These are phyloP conservation scores for Tolypocladium tropicale DNA, from an alignment of 2,329 filamentous ascomycete species.

Conservation along the genomic window DNA sequence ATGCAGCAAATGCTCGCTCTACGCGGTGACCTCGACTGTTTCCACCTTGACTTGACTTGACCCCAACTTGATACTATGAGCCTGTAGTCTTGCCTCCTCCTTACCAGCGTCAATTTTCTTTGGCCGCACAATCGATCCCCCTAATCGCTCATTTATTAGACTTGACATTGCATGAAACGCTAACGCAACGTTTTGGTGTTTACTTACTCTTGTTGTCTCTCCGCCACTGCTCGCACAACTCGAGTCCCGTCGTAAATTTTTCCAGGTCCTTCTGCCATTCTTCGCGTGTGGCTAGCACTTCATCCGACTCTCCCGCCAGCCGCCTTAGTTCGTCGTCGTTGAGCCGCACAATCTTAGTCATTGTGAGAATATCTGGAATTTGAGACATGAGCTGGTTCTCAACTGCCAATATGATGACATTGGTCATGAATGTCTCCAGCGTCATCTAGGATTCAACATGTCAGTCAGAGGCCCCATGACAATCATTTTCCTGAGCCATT, in stretches of 20 bases:
- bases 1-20: too few relatives aligned
- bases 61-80: too few relatives aligned
- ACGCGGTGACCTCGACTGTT: too few relatives aligned
- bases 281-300: background rate
- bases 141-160: background rate
- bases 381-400: slow-evolving; percentile 4
- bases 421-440: slow-evolving; percentile 2
- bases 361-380: background rate
- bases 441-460: background rate
- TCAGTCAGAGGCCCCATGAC: background rate
- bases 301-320: background rate
- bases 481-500: too few relatives aligned
- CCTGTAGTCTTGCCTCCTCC: too few relatives aligned
- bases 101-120: background rate
- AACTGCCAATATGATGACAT: slow-evolving; percentile 1
- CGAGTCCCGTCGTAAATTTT: background rate
- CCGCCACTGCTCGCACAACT: background rate
- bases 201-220: background rate
- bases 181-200: background rate
- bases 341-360: background rate
- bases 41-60: too few relatives aligned
- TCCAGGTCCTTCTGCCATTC: background rate
- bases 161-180: background rate
- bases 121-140: background rate
- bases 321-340: background rate